A percentile compares a stretch with the other conserved stretches of the same genome.
Conservation (phyloP, 345 rosid genomes). For the Erodium maritimum region DNA sequence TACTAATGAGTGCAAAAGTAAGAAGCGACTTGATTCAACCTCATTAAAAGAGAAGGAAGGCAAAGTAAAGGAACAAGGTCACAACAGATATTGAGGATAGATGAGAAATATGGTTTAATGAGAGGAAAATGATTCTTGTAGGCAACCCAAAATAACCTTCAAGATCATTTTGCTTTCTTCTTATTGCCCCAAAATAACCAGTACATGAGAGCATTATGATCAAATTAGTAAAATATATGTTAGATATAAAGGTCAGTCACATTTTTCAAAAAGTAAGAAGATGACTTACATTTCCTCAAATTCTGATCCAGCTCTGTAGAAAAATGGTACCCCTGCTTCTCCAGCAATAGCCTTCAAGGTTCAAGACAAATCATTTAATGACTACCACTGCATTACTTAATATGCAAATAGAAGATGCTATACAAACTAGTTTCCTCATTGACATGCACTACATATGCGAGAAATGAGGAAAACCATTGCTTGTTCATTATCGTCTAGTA, state of each 20-base stretch:
- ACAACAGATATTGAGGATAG: too few species aligned
- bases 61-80: too few species aligned
- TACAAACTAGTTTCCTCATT: not conserved
- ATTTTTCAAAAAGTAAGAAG: not conserved
- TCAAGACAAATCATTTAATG: constrained; percentile 8
- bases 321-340: constrained; percentile 99
- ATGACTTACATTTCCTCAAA: constrained; percentile 95
- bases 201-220: not conserved
- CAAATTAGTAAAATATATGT: not conserved
- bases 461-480: not conserved
- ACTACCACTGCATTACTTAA: not conserved
- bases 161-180: too few species aligned
- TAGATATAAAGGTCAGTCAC: not conserved
- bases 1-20: too few species aligned
- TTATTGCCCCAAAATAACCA: not conserved
- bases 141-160: too few species aligned
- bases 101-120: too few species aligned
- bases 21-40: too few species aligned
- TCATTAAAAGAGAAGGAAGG: too few species aligned
- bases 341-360: constrained; percentile 91
- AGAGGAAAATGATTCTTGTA: too few species aligned
- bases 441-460: not conserved
- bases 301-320: constrained; percentile 98
- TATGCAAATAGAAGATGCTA: constrained; percentile 2
- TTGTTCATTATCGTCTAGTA: not conserved